Evolutionary conservation across 2,329 filamentous ascomycete genomes (phyloP).

Genomic region (Colletotrichum echinochloae): DNA sequence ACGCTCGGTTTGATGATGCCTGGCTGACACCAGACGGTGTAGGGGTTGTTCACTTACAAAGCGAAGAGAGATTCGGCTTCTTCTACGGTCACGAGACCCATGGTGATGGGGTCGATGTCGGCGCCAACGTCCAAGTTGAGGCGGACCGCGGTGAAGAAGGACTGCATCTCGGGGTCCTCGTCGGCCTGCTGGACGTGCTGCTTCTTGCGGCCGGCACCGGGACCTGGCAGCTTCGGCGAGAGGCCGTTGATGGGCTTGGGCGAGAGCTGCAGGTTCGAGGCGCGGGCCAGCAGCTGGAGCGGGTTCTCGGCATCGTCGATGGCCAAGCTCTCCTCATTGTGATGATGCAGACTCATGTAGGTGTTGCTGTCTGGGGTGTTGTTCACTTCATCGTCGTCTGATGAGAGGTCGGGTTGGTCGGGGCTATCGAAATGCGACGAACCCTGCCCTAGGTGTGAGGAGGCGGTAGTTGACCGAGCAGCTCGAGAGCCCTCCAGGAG

Average conservation of each 20-base stretch:
- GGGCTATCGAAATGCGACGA: conserved; percentile 41
- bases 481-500: conserved; percentile 50
- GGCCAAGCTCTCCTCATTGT: conserved; percentile 64
- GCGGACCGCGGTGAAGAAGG: conserved; percentile 75
- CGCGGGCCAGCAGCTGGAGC: conserved; percentile 77
- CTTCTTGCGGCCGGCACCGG: conserved; percentile 39
- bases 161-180: conserved; percentile 64
- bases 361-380: conserved; percentile 44
- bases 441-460: conserved; percentile 41
- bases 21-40: too few relatives aligned
- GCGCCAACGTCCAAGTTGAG: conserved; percentile 72
- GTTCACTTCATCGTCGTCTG: conserved; percentile 49
- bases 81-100: conserved; percentile 74
- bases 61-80: conserved; percentile 74
- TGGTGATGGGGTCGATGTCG: conserved; percentile 75
- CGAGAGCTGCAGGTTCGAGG: conserved; percentile 74
- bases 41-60: conserved; percentile 62
- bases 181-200: conserved; percentile 46
- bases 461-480: conserved; percentile 39
- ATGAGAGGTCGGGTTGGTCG: conserved; percentile 48
- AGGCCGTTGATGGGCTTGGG: conserved; percentile 48
- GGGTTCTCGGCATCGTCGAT: conserved; percentile 82
- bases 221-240: conserved; percentile 38
- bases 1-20: conserved; percentile 9
- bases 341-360: conserved; percentile 44